Conservation (phyloP, 306 rosid species). For the Echinosophora koreensis region DNA sequence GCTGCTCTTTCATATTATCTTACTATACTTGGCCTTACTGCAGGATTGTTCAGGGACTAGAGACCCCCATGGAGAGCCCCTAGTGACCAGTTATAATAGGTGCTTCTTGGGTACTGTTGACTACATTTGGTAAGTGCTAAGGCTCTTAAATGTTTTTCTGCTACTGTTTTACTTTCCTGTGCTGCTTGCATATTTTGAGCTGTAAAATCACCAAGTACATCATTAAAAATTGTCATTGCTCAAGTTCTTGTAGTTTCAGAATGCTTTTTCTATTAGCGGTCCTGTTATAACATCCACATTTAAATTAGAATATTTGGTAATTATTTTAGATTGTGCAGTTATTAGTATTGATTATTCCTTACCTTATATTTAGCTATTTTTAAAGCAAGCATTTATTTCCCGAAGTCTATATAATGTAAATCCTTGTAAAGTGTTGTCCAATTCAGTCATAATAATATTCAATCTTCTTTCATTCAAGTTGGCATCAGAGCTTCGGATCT, state of each 20-base stretch:
- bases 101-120: constrained; percentile 89
- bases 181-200: constrained; percentile 38
- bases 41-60: constrained; percentile 79
- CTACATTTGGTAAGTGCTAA: constrained; percentile 82
- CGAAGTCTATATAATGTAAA: too few relatives aligned
- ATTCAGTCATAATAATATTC: too few relatives aligned
- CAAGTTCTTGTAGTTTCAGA: constrained; percentile 33
- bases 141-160: constrained; percentile 31
- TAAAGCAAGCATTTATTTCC: too few relatives aligned
- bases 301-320: too few relatives aligned
- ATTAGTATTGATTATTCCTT: too few relatives aligned
- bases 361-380: too few relatives aligned
- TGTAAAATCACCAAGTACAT: background rate
- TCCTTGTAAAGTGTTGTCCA: too few relatives aligned
- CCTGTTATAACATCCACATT: background rate
- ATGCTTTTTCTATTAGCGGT: constrained; percentile 14
- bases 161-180: constrained; percentile 16
- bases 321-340: too few relatives aligned
- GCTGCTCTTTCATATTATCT: constrained; percentile 34
- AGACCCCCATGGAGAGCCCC: constrained; percentile 86
- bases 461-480: too few relatives aligned
- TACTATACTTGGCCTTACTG: constrained; percentile 2
- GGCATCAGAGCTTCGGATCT: too few relatives aligned
- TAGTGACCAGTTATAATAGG: constrained; percentile 80
- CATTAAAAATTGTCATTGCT: constrained; percentile 6